Evolutionary conservation across 2,329 filamentous ascomycete species (phyloP).

Genomic region (Ramichloridium luteum): DNA sequence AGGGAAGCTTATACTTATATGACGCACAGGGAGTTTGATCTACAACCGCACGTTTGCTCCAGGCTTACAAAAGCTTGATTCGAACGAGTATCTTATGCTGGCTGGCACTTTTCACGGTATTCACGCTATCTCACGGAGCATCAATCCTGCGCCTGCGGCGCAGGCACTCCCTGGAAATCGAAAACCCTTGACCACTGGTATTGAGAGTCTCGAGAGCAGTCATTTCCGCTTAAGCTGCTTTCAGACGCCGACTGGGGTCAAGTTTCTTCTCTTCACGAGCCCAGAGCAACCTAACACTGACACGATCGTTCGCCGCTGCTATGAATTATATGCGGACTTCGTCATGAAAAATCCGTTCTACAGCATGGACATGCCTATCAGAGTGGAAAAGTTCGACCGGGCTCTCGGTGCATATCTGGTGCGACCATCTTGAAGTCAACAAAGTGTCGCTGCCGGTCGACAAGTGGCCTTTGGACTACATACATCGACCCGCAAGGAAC

Average conservation of each 20-base stretch:
- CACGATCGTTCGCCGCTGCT: slow-evolving; percentile 68
- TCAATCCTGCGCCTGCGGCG: slow-evolving; percentile 30
- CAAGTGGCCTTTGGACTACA: too few relatives aligned
- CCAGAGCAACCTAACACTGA: slow-evolving; percentile 79
- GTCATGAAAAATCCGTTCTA: slow-evolving; percentile 99
- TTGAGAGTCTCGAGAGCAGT: slow-evolving; percentile 87
- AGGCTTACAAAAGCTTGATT: slow-evolving; percentile 73
- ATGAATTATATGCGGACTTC: slow-evolving; percentile 90
- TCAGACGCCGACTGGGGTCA: slow-evolving; percentile 84
- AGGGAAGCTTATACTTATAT: slow-evolving; percentile 24
- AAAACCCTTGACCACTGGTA: slow-evolving; percentile 50
- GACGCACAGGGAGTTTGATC: slow-evolving; percentile 52
- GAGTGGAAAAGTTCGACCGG: slow-evolving; percentile 90
- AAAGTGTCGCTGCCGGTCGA: not conserved
- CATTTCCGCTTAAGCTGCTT: slow-evolving; percentile 95
- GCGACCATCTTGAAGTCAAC: slow-evolving; percentile 18
- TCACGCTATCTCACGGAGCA: slow-evolving; percentile 50
- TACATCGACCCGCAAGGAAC: too few relatives aligned
- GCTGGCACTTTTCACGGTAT: slow-evolving; percentile 91
- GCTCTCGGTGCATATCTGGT: slow-evolving; percentile 30
- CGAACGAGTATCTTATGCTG: slow-evolving; percentile 93
- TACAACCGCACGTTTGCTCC: slow-evolving; percentile 92
- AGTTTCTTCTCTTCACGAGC: slow-evolving; percentile 93
- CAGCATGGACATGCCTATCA: slow-evolving; percentile 90
- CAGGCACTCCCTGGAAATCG: slow-evolving; percentile 30